Base-by-base conservation (phyloP, 106 monocot species). In the Narthecium ossifragum region DNA sequence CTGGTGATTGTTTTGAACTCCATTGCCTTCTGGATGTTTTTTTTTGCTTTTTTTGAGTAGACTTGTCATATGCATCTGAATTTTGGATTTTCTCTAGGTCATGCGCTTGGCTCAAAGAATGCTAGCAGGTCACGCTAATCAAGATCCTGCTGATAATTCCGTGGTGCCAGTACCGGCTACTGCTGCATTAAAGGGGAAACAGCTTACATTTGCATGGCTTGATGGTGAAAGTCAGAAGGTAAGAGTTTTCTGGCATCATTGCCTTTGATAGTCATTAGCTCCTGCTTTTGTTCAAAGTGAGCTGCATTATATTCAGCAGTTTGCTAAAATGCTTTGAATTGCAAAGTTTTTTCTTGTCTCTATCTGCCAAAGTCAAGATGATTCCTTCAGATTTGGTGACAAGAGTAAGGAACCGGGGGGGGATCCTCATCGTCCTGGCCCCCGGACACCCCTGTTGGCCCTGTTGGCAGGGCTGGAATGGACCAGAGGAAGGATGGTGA, bases 201-300 rank as follows among this genome's bases (percentile, higher is more conserved):
- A 90, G 18, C 69, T 98, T 20, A 84, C 80, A 47, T 84, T 98
- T 69, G 52, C 71, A 50, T 98, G 96, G 96, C 87, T 98, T 65
- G 96, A 98, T 67, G 96, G 96, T 46, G 87, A 84, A 71, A 46
- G 55, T 29, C 96, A 98, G 66, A 79, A 75, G 75, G 96, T 90
- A 51, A 65, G 69, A 59, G 28, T 4, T 25, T 4, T 57, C 5
- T 43, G 43, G 18, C 18, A 43, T 43, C 17, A 43, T 43, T 43
- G 18, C 43, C 14, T 43, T 17, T 43, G 43, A 43, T 43, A n/a
- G n/a, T 43, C 18, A 43, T 18, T 17, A 43, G 4, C 43, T 43
- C 18, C 0, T 43, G 43, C 18, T 18, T 11, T 18, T 43, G 12
- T 13, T 2, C 11, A 41, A 41, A 37, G 2, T 43, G 43, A 43